These are phyloP conservation scores for Saksenaea vasiformis DNA, from an alignment of 371 early-diverging fungal genomes.

Conservation along the genomic window DNA sequence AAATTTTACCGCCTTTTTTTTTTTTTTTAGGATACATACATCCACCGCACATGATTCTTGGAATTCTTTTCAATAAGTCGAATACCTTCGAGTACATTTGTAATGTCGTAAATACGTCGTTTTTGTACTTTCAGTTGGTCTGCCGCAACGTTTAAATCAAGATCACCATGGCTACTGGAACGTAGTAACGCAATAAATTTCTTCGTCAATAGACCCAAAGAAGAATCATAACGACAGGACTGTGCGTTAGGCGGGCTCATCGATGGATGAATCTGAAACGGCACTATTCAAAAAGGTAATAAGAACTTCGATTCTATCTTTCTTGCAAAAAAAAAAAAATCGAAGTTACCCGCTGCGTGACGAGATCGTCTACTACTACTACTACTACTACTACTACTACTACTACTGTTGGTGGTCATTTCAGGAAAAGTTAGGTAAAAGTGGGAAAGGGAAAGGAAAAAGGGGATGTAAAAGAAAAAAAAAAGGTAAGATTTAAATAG, in stretches of 20 bases:
- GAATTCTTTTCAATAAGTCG: conserved; percentile 76
- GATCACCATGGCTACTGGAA: conserved; percentile 61
- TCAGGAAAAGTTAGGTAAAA: conserved; percentile 3
- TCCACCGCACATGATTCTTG: conserved; percentile 84
- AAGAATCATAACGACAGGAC: conserved; percentile 52
- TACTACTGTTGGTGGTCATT: background rate
- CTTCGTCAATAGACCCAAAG: conserved; percentile 76
- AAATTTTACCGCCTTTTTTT: conserved; percentile 9
- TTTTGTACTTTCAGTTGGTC: conserved; percentile 74
- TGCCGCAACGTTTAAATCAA: conserved; percentile 78
- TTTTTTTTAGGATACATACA: conserved; percentile 52
- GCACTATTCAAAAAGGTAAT: conserved; percentile 9
- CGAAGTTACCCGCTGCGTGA: conserved; percentile 9
- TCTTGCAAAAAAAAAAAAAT: too few relatives aligned
- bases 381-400: background rate
- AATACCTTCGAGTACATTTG: conserved; percentile 85
- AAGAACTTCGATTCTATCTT: too few relatives aligned
- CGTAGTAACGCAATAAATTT: conserved; percentile 71
- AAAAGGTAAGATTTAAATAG: conserved; percentile 4
- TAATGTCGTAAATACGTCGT: conserved; percentile 87
- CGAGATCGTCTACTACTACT: conserved; percentile 15
- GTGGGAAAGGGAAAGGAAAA: background rate
- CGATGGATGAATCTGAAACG: conserved; percentile 26
- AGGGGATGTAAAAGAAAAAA: background rate
- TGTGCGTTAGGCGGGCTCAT: conserved; percentile 19